Base-by-base conservation (phyloP, 345 rosid species). In the Arabidopsis suecica region DNA sequence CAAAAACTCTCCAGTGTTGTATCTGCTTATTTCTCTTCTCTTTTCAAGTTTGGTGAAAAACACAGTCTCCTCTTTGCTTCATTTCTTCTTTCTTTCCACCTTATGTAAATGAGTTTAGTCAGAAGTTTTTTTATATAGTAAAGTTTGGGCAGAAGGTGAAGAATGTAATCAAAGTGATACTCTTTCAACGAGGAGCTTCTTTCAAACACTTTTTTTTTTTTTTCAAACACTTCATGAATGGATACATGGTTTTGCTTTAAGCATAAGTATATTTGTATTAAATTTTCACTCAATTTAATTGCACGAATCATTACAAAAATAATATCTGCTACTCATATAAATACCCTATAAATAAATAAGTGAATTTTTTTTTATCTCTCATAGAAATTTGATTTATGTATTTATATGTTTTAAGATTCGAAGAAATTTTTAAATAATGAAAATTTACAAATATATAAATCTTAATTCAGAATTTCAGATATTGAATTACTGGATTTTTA, bases 41-140 rank as follows among this genome's bases (percentile, higher is more conserved):
- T 23, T 48, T 59, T 66, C 2, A 40, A 76, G 63, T 69, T 76
- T 69, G 51, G 75, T 53, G 13, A 59, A 49, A 69, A 69, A 59
- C 20, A 76, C 6, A 64, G 2, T 20, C 32, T 40, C 12, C 5
- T 49, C 72, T 71, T 45, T 55, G 71, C 42, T 72, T 36, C 16
- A 51, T 42, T 57, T 7, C 40, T 63, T 18, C 14, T 40, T 57
- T 37, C 49, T 70, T 77, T 77, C 72, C 58, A 68, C 41, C 18
- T 38, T 77, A 25, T 77, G 76, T 71, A 77, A 48, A 77, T 77
- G 80, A 47, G 80, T 65, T 76, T 71, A 71, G 80, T 65, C 67
- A 71, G 80, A 71, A 16, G 18, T 50, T 4, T 71, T 77, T 65
- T 77, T 47, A 65, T 57, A 33, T 64, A 56, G 80, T 71, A 64